A percentile compares a stretch with the other conserved stretches of the same genome.
These are phyloP conservation scores for Mediolabrus comicus DNA, from an alignment of 108 stramenopile species.

Conservation along the genomic window DNA sequence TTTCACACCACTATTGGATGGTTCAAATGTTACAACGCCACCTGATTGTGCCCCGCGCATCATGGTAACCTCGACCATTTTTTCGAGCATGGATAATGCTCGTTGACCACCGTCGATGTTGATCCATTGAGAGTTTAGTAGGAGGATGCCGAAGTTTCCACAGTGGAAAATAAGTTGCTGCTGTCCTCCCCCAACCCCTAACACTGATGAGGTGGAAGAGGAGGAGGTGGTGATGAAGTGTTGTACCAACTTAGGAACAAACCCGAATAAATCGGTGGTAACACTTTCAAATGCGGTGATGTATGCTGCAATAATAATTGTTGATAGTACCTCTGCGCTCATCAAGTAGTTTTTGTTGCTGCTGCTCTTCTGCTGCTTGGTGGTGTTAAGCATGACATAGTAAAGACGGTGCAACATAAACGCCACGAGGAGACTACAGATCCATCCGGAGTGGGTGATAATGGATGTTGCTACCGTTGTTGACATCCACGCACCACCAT, in stretches of 20 bases:
- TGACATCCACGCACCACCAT: no score
- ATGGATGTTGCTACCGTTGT: neutral
- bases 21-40: conserved; percentile 52
- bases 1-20: neutral
- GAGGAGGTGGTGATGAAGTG: conserved; percentile 10
- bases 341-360: neutral
- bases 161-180: conserved; percentile 41
- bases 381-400: neutral
- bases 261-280: conserved; percentile 58
- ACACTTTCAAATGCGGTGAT: conserved; percentile 63
- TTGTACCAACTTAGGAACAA: neutral
- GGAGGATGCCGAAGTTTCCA: conserved; percentile 74
- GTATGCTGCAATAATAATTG: conserved; percentile 29
- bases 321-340: neutral
- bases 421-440: conserved; percentile 45
- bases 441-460: conserved; percentile 65
- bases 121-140: conserved; percentile 59
- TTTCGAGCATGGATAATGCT: conserved; percentile 57
- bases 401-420: conserved; percentile 13
- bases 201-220: neutral
- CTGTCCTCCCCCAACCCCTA: neutral
- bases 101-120: conserved; percentile 31
- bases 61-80: conserved; percentile 76
- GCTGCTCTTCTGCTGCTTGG: neutral
- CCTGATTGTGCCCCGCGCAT: conserved; percentile 81